Evolutionary conservation across 192 early-diverging fungal species (phyloP).

Genomic region (Coemansia sp.): DNA sequence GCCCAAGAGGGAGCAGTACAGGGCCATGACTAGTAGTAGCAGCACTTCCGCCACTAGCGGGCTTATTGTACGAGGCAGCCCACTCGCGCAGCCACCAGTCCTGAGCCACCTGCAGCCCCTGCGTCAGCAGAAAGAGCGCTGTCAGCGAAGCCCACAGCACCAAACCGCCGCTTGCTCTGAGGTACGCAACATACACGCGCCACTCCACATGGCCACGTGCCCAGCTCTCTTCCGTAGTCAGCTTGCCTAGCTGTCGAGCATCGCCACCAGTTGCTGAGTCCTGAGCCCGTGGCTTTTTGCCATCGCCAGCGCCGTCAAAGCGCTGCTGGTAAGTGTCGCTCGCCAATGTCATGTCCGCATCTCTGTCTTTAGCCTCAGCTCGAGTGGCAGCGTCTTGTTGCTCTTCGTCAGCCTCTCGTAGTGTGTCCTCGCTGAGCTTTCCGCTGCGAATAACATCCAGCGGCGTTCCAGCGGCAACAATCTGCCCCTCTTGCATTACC

Average conservation of each 20-base stretch:
- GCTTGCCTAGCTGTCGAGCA: constrained; percentile 48
- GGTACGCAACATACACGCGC: constrained; percentile 75
- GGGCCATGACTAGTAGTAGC: neutral
- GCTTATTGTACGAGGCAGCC: constrained; percentile 36
- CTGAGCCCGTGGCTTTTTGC: constrained; percentile 52
- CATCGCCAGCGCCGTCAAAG: constrained; percentile 22
- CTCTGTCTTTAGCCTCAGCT: constrained; percentile 36
- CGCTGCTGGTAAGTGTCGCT: constrained; percentile 12
- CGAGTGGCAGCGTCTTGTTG: constrained; percentile 24
- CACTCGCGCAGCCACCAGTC: constrained; percentile 55
- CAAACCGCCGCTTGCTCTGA: constrained; percentile 64
- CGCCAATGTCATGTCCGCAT: constrained; percentile 11
- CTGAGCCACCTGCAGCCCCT: constrained; percentile 37
- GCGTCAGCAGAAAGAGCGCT: constrained; percentile 24
- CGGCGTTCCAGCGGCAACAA: constrained; percentile 68
- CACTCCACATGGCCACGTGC: constrained; percentile 74
- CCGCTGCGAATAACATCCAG: constrained; percentile 63
- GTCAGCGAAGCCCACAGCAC: constrained; percentile 60
- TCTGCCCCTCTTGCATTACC: constrained; percentile 69
- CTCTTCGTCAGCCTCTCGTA: constrained; percentile 66
- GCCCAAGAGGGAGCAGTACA: neutral
- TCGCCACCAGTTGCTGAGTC: neutral
- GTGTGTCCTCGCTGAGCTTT: constrained; percentile 62
- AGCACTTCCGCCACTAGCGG: neutral
- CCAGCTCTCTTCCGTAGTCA: constrained; percentile 80